phyloP scores from a whole-genome alignment of 75 land plant species.

The Cupressus sempervirens region DNA sequence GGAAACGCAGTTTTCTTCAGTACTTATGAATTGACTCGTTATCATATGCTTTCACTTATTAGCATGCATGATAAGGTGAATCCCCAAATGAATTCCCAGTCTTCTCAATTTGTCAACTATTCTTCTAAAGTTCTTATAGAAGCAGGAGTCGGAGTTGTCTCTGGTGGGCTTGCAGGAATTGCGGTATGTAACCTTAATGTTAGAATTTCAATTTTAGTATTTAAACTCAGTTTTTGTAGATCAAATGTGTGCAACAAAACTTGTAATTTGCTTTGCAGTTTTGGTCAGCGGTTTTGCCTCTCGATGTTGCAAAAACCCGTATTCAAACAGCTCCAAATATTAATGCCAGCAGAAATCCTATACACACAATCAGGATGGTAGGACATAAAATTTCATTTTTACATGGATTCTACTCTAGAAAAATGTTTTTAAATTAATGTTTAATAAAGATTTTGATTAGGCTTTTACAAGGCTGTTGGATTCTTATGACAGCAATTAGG shows the following conservation, averaged over 20 bases:
- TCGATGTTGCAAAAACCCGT: slow-evolving; percentile 95
- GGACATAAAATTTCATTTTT: neutral
- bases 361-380: slow-evolving; percentile 57
- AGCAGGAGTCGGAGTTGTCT: slow-evolving; percentile 68
- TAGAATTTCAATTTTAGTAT: neutral
- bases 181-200: slow-evolving; percentile 51
- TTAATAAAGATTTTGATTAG: neutral
- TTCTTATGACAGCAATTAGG: neutral
- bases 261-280: slow-evolving; percentile 42
- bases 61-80: neutral
- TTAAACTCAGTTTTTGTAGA: neutral
- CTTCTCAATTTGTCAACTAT: slow-evolving; percentile 21
- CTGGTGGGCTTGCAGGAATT: slow-evolving; percentile 91
- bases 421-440: no score
- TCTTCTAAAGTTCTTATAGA: slow-evolving; percentile 35
- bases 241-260: neutral
- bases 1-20: slow-evolving; percentile 86
- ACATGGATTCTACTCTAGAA: neutral
- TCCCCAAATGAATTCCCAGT: slow-evolving; percentile 13
- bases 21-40: slow-evolving; percentile 74
- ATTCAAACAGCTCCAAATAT: slow-evolving; percentile 72
- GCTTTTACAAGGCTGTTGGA: neutral
- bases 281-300: slow-evolving; percentile 82
- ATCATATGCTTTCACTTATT: slow-evolving; percentile 43
- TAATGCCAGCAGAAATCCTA: slow-evolving; percentile 49